Percentiles rank a stretch among this genome's conserved stretches.
These are phyloP conservation scores for Nigrospora oryzae DNA, from an alignment of 2,329 filamentous ascomycete species.

Conservation along the genomic window DNA sequence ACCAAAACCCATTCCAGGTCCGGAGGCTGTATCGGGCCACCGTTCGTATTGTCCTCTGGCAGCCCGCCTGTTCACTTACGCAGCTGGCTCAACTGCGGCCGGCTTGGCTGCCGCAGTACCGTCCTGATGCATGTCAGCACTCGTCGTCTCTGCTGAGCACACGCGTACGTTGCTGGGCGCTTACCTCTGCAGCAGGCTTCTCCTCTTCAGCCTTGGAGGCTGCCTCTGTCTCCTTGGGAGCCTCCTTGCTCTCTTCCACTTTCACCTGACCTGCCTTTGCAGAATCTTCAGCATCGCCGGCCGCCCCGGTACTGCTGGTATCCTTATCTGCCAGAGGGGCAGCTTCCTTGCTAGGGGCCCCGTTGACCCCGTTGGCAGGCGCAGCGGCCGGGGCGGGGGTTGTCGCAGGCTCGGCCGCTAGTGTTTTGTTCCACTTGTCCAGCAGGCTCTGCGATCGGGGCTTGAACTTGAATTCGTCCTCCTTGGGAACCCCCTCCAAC, in stretches of 20 bases:
- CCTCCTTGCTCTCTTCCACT: slow-evolving; percentile 6
- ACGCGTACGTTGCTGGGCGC: slow-evolving; percentile 4
- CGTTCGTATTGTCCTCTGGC: no score
- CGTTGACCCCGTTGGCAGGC: slow-evolving; percentile 38
- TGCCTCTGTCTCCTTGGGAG: slow-evolving; percentile 5
- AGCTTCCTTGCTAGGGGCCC: slow-evolving; percentile 10
- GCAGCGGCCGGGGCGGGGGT: slow-evolving; percentile 25
- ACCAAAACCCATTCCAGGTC: no score
- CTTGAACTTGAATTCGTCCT: slow-evolving; percentile 87
- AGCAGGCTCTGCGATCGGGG: slow-evolving; percentile 70
- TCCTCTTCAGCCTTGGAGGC: slow-evolving; percentile 18
- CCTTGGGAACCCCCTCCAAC: slow-evolving; percentile 73
- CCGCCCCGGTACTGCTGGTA: slow-evolving; percentile 15
- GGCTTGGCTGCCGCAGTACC: background rate
- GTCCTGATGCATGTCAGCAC: background rate
- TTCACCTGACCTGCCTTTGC: slow-evolving; percentile 25
- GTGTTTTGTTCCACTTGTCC: slow-evolving; percentile 80
- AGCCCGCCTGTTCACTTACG: background rate
- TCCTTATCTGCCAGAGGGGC: slow-evolving; percentile 18
- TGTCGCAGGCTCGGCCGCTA: slow-evolving; percentile 45
- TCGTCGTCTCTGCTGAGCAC: background rate
- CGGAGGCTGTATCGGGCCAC: no score
- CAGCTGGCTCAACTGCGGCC: background rate
- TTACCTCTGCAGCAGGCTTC: slow-evolving; percentile 26
- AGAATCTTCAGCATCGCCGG: slow-evolving; percentile 9